These are phyloP conservation scores for Zymoseptoria passerinii DNA, from an alignment of 2,329 filamentous ascomycete species.

Conservation along the genomic window DNA sequence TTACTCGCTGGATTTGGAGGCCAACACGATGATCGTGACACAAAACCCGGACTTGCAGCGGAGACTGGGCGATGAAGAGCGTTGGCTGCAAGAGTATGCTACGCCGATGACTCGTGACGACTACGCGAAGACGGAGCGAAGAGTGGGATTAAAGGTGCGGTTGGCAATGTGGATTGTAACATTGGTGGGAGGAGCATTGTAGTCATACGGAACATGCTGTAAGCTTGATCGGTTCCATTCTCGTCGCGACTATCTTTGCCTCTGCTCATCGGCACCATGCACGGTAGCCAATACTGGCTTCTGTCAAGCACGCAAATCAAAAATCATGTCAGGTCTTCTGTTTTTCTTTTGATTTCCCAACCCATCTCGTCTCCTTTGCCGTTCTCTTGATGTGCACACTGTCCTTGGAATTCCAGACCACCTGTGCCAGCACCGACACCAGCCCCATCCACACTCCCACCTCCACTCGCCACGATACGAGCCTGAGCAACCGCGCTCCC, in stretches of 20 bases:
- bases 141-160: constrained; percentile 76
- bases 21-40: constrained; percentile 79
- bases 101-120: constrained; percentile 63
- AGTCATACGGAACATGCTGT: constrained; percentile 13
- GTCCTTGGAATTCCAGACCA: not conserved
- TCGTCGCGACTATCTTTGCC: not conserved
- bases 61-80: constrained; percentile 69
- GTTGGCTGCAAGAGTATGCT: constrained; percentile 70
- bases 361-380: not conserved
- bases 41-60: constrained; percentile 61
- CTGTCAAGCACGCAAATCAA: not conserved
- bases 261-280: not conserved
- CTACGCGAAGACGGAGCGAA: constrained; percentile 70
- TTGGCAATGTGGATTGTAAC: constrained; percentile 91
- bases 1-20: constrained; percentile 86
- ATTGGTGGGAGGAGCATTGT: constrained; percentile 80
- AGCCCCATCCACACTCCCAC: not conserved
- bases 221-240: not conserved
- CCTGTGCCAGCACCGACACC: too few species aligned
- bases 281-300: not conserved
- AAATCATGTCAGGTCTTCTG: not conserved
- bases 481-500: too few species aligned
- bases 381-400: not conserved
- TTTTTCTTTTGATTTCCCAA: not conserved
- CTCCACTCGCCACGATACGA: not conserved